Evolutionary conservation across 306 rosid species (phyloP).

Genomic region (Gastrolobium bilobum): DNA sequence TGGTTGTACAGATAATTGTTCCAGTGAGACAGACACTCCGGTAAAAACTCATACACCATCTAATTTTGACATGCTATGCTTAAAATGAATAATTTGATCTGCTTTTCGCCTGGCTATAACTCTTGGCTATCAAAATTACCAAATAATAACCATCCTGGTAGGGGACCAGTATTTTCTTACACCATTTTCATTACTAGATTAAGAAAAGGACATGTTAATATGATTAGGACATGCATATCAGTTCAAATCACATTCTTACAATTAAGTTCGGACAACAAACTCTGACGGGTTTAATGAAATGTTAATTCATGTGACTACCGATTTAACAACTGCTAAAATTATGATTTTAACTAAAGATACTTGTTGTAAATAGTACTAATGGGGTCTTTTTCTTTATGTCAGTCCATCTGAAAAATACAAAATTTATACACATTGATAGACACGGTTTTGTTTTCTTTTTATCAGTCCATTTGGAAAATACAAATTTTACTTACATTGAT

Average conservation of each 20-base stretch:
- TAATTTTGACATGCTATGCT: slow-evolving; percentile 42
- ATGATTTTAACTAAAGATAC: slow-evolving; percentile 30
- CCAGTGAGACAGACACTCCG: not conserved
- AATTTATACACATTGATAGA: slow-evolving; percentile 24
- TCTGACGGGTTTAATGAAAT: slow-evolving; percentile 41
- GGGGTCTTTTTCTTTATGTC: slow-evolving; percentile 35
- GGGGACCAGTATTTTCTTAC: slow-evolving; percentile 28
- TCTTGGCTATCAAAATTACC: slow-evolving; percentile 31
- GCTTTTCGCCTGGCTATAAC: slow-evolving; percentile 21
- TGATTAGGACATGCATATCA: slow-evolving; percentile 25
- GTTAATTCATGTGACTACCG: slow-evolving; percentile 22
- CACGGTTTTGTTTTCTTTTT: slow-evolving; percentile 1
- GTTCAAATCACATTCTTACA: slow-evolving; percentile 41
- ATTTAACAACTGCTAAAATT: slow-evolving; percentile 30
- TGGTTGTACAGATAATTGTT: not conserved
- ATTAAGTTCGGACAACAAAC: slow-evolving; percentile 37
- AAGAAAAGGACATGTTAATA: slow-evolving; percentile 4
- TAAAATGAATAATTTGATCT: slow-evolving; percentile 41
- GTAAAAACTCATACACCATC: slow-evolving; percentile 39
- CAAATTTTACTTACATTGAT: slow-evolving; percentile 22
- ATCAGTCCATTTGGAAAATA: slow-evolving; percentile 34
- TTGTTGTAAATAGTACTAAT: not conserved
- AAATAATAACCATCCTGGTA: slow-evolving; percentile 10
- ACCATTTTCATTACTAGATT: slow-evolving; percentile 14
- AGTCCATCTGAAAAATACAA: slow-evolving; percentile 38